Percentiles rank a stretch among this genome's conserved stretches.
phyloP scores from a whole-genome alignment of 2,329 filamentous ascomycete genomes.

The Huntiella omanensis region DNA sequence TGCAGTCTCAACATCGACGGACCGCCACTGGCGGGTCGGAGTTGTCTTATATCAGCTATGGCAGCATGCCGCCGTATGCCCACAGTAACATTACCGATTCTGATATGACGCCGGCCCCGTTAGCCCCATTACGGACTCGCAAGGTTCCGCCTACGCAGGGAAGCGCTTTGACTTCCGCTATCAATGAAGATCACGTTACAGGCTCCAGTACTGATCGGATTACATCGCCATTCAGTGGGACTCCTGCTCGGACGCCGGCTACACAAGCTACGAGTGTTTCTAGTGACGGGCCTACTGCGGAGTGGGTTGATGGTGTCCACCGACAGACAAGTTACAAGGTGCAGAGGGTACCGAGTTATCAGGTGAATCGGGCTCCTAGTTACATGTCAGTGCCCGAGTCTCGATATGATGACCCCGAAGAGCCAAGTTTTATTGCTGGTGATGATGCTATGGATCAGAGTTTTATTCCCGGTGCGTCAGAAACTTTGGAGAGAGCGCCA shows the following conservation, averaged over 20 bases:
- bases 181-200: constrained; percentile 31
- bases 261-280: constrained; percentile 33
- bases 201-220: constrained; percentile 33
- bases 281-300: constrained; percentile 24
- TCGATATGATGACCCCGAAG: not conserved
- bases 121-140: constrained; percentile 14
- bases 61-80: not conserved
- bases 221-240: constrained; percentile 14
- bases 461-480: not conserved
- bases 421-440: constrained; percentile 1
- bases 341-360: not conserved
- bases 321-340: constrained; percentile 7
- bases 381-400: constrained; percentile 4
- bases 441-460: not conserved
- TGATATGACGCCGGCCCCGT: constrained; percentile 15
- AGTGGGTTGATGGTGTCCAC: not conserved
- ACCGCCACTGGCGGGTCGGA: constrained; percentile 4
- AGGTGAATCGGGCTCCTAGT: constrained; percentile 4
- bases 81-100: constrained; percentile 10
- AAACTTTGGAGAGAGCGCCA: not conserved
- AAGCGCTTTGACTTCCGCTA: constrained; percentile 38
- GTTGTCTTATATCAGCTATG: constrained; percentile 6
- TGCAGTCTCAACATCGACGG: constrained; percentile 5
- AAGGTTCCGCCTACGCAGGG: constrained; percentile 33
- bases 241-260: constrained; percentile 28